These are phyloP conservation scores for Alternaria arbusti DNA, from an alignment of 2,329 filamentous ascomycete species.

Conservation along the genomic window DNA sequence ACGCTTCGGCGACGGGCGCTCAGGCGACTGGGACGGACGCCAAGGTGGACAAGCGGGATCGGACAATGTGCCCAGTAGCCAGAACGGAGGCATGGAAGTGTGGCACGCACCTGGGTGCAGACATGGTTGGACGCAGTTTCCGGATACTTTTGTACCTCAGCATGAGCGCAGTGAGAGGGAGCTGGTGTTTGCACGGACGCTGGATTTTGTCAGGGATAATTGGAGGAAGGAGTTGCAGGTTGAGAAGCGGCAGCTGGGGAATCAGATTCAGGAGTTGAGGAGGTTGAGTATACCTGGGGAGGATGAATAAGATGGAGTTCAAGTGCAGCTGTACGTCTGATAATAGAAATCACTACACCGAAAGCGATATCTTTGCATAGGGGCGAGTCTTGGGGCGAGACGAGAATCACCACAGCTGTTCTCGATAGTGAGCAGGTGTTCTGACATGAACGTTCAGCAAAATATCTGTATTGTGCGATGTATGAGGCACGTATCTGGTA, in stretches of 20 bases:
- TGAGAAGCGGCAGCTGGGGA: slow-evolving; percentile 14
- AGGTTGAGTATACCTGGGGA: slow-evolving; percentile 27
- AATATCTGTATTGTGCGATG: no score
- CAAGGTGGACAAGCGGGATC: slow-evolving; percentile 24
- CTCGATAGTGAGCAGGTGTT: no score
- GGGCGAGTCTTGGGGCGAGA: no score
- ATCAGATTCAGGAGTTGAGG: slow-evolving; percentile 21
- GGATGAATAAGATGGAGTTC: background rate
- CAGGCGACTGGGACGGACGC: slow-evolving; percentile 40
- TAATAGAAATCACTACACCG: no score
- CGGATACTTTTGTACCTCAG: slow-evolving; percentile 46
- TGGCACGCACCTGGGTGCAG: slow-evolving; percentile 45
- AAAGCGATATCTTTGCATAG: no score
- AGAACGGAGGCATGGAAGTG: slow-evolving; percentile 47
- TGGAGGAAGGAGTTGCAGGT: slow-evolving; percentile 39
- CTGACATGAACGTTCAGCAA: no score
- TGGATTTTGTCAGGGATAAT: slow-evolving; percentile 47
- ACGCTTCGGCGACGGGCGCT: slow-evolving; percentile 43
- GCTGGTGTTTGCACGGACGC: slow-evolving; percentile 43
- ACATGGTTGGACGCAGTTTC: slow-evolving; percentile 55
- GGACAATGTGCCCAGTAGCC: slow-evolving; percentile 12
- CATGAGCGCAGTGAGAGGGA: slow-evolving; percentile 47
- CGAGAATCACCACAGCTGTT: no score
- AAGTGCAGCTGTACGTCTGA: no score
- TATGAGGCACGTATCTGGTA: no score